Conservation (phyloP, 2,329 filamentous ascomycete species). For the Colletotrichum magnum region DNA sequence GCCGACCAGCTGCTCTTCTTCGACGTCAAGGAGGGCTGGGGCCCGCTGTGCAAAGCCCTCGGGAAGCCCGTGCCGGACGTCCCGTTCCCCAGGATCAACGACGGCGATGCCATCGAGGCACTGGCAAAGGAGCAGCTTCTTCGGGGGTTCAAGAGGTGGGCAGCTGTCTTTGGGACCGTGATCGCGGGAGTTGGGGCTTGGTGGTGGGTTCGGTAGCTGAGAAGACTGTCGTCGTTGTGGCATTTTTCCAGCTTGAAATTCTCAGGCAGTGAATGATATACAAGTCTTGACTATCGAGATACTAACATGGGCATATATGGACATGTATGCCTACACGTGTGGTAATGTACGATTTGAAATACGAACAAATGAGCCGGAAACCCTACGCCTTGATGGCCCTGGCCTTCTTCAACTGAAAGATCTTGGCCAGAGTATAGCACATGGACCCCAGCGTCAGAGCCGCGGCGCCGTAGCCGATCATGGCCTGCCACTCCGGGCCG, state of each 20-base stretch:
- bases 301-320: too few species aligned
- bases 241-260: background rate
- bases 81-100: constrained; percentile 49
- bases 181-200: background rate
- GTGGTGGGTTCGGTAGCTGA: constrained; percentile 6
- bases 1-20: constrained; percentile 46
- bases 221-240: background rate
- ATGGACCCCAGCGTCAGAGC: constrained; percentile 31
- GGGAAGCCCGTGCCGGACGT: constrained; percentile 47
- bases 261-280: too few species aligned
- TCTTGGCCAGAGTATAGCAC: constrained; percentile 31
- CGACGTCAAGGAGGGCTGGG: constrained; percentile 50
- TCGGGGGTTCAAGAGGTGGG: constrained; percentile 16
- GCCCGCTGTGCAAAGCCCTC: constrained; percentile 50
- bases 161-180: background rate
- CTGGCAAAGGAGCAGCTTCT: constrained; percentile 23
- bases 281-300: too few species aligned
- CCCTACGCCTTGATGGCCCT: constrained; percentile 4
- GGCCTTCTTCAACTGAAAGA: constrained; percentile 33
- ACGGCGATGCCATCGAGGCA: constrained; percentile 40
- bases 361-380: background rate
- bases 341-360: too few species aligned
- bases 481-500: constrained; percentile 33
- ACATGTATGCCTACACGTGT: too few species aligned
- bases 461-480: constrained; percentile 38